Conservation (phyloP, 257 asterid genomes). For the Primulina tabacum region DNA sequence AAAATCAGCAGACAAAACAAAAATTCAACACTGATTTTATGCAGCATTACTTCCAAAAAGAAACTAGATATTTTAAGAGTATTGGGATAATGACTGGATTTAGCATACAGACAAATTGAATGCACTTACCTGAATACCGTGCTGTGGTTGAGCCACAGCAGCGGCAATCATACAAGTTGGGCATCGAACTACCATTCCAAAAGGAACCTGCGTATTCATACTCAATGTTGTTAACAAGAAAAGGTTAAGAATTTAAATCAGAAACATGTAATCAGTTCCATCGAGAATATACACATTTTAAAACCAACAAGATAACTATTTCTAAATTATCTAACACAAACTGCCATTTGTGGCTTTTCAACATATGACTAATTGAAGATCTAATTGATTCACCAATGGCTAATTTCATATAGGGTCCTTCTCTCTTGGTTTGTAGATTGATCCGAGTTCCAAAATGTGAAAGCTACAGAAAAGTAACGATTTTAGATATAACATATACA, state of each 20-base stretch:
- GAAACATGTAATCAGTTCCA: constrained; percentile 11
- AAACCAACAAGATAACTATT: neutral
- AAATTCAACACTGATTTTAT: neutral
- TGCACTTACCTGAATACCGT: constrained; percentile 83
- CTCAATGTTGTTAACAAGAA: constrained; percentile 5
- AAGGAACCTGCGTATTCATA: constrained; percentile 63
- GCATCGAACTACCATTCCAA: constrained; percentile 88
- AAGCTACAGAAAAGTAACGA: neutral
- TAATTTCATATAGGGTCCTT: neutral
- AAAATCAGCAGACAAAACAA: neutral
- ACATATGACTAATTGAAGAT: neutral
- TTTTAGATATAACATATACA: neutral
- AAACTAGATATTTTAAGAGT: neutral
- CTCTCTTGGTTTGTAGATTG: constrained; percentile 1
- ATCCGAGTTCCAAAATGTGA: neutral
- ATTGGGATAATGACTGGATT: constrained; percentile 1
- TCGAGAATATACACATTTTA: neutral
- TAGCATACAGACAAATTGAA: constrained; percentile 10
- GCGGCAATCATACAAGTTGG: constrained; percentile 82
- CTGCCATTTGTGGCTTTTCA: neutral
- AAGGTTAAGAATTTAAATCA: constrained; percentile 8
- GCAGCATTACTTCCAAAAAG: neutral
- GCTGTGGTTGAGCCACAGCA: constrained; percentile 91
- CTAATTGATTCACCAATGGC: neutral
- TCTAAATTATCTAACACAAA: neutral